Base-by-base conservation (phyloP, 176 grass and related monocot species). In the Elaeis guineensis region DNA sequence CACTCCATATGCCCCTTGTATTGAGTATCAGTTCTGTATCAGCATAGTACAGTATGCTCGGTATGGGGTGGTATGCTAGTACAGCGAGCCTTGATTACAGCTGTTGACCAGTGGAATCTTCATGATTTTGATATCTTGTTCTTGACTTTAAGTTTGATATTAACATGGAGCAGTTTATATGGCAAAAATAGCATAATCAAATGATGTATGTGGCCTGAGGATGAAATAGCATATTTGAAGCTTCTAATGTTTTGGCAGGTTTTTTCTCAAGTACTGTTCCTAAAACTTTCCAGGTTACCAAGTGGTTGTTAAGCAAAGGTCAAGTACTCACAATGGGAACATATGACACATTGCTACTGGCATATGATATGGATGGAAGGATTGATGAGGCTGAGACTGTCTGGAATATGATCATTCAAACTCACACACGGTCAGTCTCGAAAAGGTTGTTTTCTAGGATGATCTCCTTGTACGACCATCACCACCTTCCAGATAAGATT, bases 261-360 rank as follows among this genome's bases (percentile, higher is more conserved):
- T 21, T 56, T 56, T 56, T 44, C 35, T 44, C 35, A 44, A 11
- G 35, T 12, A 12, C 11, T 2, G 35, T n/a, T 49, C 11, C 21
- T 69, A 48, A 0, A 73, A 35, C 70, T 72, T 17, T 61, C 19
- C 51, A 98, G 87, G 84, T 98, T 74, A 78, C 62, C 26, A 98
- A 92, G 73, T 98, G 93, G 93, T 59, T 98, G 65, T 75, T 92
- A 61, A 98, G 81, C 82, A 98, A 92, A 75, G 93, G 84, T 7
- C 84, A 98, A 76, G 70, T 81, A 59, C 58, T 92, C 50, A 98
- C 87, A 49, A 88, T 84, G 93, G 61, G 77, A 39, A 92, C 82
- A 15, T 92, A 89, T 71, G 87, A 92, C 69, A 80, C 72, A 16
- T 57, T 98, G 60, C 32, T 98, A 4, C 29, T 89, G 49, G 79